Base-by-base conservation (phyloP, 345 rosid species). In the Pseudoturritis turrita region DNA sequence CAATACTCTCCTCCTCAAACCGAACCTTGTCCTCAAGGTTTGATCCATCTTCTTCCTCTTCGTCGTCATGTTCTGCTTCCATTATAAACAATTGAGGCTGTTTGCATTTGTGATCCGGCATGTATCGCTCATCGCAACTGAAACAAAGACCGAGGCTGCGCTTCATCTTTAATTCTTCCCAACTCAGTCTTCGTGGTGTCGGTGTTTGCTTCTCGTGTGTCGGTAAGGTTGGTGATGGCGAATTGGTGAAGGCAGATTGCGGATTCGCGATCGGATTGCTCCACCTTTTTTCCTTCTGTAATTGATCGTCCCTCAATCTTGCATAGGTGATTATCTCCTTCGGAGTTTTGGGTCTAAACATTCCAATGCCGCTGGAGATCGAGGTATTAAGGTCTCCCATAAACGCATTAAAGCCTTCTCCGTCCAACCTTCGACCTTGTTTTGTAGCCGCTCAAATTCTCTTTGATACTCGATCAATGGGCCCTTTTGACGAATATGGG, bases 401-500 rank as follows among this genome's bases (percentile, higher is more conserved):
- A 4, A 4, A 51, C 1, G 56, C 3, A 50, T 31, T 0, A 50
- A 10, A 1, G 55, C 29, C 2, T 50, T 23, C 6, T 50, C 29
- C 0, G 55, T 1, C 55, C 55, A 50, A 0, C 7, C 1, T 0
- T 11, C 31, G 86, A 45, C 88, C 88, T 33, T 87, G 85, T 43
- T 86, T 84, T 45, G 90, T 81, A 56, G 85, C 86, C 4, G 88
- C 82, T 86, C 91, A 85, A 79, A 88, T 85, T 65, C 96, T 2
- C 85, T 88, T 8, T 93, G 89, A 0, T 84, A 86, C 44, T 89
- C 86, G 43, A 83, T 85, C 43, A 88, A 1, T 0, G 19, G 2
- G 1, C 47, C 47, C 0, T 2, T 43, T n/a, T 43, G 47, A 6
- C 8, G 19, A 6, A 43, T 43, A 0, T 43, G 5, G 0, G 47